phyloP scores from a whole-genome alignment of 192 early-diverging fungal species.

The Podila clonocystis region DNA sequence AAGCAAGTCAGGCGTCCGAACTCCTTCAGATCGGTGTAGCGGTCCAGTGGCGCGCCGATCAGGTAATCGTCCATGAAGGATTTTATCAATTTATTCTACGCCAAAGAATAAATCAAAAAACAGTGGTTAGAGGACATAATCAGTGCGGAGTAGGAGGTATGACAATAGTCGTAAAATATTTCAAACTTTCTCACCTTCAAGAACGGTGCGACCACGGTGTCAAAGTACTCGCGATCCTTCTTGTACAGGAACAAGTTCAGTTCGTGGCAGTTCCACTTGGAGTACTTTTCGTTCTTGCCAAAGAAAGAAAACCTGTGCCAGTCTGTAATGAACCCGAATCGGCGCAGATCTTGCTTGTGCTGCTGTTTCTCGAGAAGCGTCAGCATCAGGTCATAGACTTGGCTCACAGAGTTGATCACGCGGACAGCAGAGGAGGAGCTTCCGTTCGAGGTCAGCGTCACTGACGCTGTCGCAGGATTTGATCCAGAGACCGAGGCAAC shows the following conservation, averaged over 20 bases:
- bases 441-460: constrained; percentile 20
- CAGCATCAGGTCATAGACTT: constrained; percentile 46
- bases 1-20: constrained; percentile 43
- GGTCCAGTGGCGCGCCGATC: constrained; percentile 41
- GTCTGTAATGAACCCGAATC: constrained; percentile 45
- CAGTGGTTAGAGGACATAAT: too few relatives aligned
- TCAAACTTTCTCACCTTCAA: constrained; percentile 50
- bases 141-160: too few relatives aligned
- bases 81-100: constrained; percentile 58
- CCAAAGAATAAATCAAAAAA: background rate
- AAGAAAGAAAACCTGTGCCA: constrained; percentile 38
- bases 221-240: constrained; percentile 56
- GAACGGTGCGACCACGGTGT: constrained; percentile 37
- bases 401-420: constrained; percentile 38
- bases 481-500: background rate
- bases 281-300: constrained; percentile 49
- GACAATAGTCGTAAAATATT: background rate
- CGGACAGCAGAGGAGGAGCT: constrained; percentile 37
- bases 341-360: constrained; percentile 13
- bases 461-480: constrained; percentile 2
- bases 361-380: constrained; percentile 12
- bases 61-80: constrained; percentile 59
- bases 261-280: constrained; percentile 54
- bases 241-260: constrained; percentile 60
- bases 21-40: constrained; percentile 33